These are phyloP conservation scores for Drechslerella dactyloides DNA, from an alignment of 2,329 filamentous ascomycete species.

Conservation along the genomic window DNA sequence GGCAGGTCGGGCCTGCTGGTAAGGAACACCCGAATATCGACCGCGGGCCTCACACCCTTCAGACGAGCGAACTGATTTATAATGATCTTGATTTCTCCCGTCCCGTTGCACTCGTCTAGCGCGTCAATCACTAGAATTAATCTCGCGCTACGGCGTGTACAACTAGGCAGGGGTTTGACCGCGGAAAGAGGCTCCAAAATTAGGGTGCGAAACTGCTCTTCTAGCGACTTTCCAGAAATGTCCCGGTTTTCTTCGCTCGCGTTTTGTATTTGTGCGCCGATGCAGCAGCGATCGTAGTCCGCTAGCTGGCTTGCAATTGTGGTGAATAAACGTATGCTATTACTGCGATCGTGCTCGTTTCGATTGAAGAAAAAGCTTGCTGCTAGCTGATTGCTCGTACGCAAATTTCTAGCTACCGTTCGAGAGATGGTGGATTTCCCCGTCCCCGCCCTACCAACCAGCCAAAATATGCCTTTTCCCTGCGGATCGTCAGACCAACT, in stretches of 20 bases:
- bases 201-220: constrained; percentile 5
- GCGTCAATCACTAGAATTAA: constrained; percentile 55
- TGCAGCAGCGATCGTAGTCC: background rate
- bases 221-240: background rate
- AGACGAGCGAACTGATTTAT: constrained; percentile 54
- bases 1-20: constrained; percentile 60
- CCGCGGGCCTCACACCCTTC: constrained; percentile 41
- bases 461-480: constrained; percentile 55
- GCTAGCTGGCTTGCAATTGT: constrained; percentile 14
- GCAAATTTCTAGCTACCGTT: constrained; percentile 9
- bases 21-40: constrained; percentile 58
- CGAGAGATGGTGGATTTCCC: constrained; percentile 27
- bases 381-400: background rate
- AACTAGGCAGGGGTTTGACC: background rate
- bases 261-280: background rate
- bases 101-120: constrained; percentile 57
- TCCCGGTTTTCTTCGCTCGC: background rate
- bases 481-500: constrained; percentile 27
- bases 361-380: constrained; percentile 21
- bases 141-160: too few relatives aligned
- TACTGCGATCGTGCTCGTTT: constrained; percentile 7
- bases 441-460: constrained; percentile 58
- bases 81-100: constrained; percentile 56
- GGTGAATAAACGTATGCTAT: constrained; percentile 12
- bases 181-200: constrained; percentile 4